Conservation (phyloP, 352 stramenopile species). For the Globisporangium barbulae region DNA sequence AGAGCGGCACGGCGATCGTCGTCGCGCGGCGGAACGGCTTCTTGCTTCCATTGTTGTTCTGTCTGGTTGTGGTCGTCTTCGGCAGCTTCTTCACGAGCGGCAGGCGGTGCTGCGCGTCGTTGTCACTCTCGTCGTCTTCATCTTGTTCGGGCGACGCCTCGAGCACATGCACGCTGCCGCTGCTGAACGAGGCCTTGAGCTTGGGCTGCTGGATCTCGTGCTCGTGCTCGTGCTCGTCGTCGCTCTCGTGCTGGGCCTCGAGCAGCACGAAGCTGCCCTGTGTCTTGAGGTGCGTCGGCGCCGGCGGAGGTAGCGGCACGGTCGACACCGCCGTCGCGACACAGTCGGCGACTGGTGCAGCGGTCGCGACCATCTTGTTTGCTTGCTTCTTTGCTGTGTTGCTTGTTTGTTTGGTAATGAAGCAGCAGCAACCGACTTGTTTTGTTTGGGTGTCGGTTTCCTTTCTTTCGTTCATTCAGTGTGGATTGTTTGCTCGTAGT, state of each 20-base stretch:
- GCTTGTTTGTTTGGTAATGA: slow-evolving; percentile 4
- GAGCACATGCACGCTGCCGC: slow-evolving; percentile 10
- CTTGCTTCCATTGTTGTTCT: slow-evolving; percentile 17
- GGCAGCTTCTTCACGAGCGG: slow-evolving; percentile 3
- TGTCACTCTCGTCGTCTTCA: slow-evolving; percentile 10
- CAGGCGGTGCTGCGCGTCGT: background rate
- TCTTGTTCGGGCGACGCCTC: slow-evolving; percentile 13
- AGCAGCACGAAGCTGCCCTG: slow-evolving; percentile 12
- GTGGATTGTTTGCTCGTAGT: background rate
- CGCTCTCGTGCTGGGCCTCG: slow-evolving; percentile 9
- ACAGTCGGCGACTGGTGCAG: background rate
- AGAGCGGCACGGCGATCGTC: slow-evolving; percentile 43
- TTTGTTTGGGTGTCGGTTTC: background rate
- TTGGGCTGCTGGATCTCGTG: background rate
- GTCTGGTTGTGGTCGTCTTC: background rate
- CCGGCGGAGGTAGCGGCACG: background rate
- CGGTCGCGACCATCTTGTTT: slow-evolving; percentile 5
- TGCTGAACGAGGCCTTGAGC: slow-evolving; percentile 2
- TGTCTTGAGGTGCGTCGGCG: slow-evolving; percentile 1
- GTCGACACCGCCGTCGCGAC: background rate
- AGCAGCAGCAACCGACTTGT: slow-evolving; percentile 7
- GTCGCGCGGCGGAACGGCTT: slow-evolving; percentile 44
- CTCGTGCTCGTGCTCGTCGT: background rate
- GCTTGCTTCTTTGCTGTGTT: background rate
- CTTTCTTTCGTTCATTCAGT: background rate